Conservation (phyloP, 192 early-diverging fungal genomes). For the Coemansia sp. region DNA sequence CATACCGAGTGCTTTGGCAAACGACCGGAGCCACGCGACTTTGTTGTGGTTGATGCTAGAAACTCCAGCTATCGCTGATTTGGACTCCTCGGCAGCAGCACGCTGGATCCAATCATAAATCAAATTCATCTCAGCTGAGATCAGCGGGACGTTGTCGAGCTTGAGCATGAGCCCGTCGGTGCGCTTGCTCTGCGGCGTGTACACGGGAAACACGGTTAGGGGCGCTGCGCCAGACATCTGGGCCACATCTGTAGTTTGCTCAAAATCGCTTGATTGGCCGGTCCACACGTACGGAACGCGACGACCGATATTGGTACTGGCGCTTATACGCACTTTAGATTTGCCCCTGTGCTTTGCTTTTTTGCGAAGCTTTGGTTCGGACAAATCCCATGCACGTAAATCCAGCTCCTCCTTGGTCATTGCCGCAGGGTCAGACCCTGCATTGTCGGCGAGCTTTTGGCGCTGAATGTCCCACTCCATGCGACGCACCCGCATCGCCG, state of each 20-base stretch:
- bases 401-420: not conserved
- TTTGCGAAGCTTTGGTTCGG: not conserved
- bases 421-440: too few relatives aligned
- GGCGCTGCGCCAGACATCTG: not conserved
- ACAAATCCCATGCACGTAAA: not conserved
- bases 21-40: not conserved
- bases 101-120: not conserved
- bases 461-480: constrained; percentile 21
- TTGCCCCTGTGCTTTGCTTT: not conserved
- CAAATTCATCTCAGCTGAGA: constrained; percentile 9
- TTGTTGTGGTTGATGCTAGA: not conserved
- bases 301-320: not conserved
- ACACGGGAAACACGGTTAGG: constrained; percentile 3
- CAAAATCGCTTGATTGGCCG: not conserved
- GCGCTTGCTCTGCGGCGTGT: not conserved
- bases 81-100: not conserved
- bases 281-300: constrained; percentile 38
- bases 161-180: not conserved
- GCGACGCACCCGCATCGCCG: constrained; percentile 22
- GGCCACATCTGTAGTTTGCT: not conserved
- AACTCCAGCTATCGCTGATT: not conserved
- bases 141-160: constrained; percentile 9
- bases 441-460: not conserved
- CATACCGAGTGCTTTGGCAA: not conserved
- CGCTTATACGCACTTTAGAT: not conserved